Base-by-base conservation (phyloP, 257 asterid genomes). In the Capsicum chinense region DNA sequence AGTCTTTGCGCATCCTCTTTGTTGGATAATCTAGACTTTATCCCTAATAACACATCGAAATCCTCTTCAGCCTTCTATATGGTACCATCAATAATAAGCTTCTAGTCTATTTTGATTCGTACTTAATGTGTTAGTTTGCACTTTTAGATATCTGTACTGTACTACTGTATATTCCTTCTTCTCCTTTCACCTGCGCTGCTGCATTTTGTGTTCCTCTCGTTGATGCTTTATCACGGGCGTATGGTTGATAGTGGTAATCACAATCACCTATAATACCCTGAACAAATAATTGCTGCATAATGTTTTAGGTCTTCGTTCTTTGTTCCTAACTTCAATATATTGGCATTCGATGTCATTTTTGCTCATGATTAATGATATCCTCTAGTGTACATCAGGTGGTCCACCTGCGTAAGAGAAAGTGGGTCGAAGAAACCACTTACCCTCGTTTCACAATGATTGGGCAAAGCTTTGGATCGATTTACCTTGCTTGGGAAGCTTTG, bases 401-500 rank as follows among this genome's bases (percentile, higher is more conserved):
- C 83, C 97, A 94, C 91, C 91, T 96, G 21, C 82, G 89, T 84
- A 90, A 87, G 83, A 92, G 99, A 87, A 95, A 90, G 86, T 94
- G 99, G 97, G 84, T 93, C 80, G 99, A 93, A 86, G 98, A 93
- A 92, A 85, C 92, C 68, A 92, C 94, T 17, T 96, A 93, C 87
- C 98, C 98, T 56, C 95, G 98, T 56, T 96, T 96, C 89, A 95
- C 98, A 47, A 93, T 95, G 98, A 93, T 96, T 87, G 97, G 99
- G 47, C 99, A 96, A 87, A 96, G 99, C 90, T 89, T 96, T 86
- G 98, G 99, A 83, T 96, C 99, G 52, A 91, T 96, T 68, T 92
- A 90, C 85, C 93, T 95, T 13, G 89, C 98, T 50, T 95, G 98
- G 98, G 97, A 97, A 91, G 97, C 99, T 85, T 89, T 97, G 87